phyloP scores from a whole-genome alignment of 768 basidiomycete species.

The Boletus rex-veris region DNA sequence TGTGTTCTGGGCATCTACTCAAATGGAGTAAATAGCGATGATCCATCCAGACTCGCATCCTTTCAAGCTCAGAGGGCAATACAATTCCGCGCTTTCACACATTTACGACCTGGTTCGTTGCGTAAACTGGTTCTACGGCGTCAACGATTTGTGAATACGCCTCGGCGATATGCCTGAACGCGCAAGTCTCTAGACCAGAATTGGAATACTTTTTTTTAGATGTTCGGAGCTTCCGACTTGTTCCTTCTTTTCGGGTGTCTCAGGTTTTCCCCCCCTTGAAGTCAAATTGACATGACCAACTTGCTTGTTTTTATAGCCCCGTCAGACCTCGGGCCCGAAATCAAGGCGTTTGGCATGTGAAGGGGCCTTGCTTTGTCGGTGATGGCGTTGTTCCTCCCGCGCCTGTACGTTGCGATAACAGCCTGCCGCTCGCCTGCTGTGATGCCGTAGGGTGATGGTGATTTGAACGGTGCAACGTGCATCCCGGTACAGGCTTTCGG shows the following conservation, averaged over 20 bases:
- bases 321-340: conserved; percentile 10
- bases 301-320: neutral
- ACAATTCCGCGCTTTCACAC: neutral
- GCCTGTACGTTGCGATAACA: neutral
- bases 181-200: conserved; percentile 1
- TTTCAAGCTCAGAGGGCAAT: neutral
- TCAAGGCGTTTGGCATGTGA: neutral
- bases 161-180: conserved; percentile 16
- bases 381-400: neutral
- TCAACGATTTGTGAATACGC: conserved; percentile 1
- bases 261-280: conserved; percentile 1
- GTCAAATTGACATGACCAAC: neutral
- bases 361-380: neutral
- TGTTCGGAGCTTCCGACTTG: neutral
- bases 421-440: conserved; percentile 3
- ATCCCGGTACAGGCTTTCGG: conserved; percentile 7
- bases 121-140: conserved; percentile 5
- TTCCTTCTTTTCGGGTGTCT: neutral
- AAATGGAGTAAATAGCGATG: conserved; percentile 9
- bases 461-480: conserved; percentile 2
- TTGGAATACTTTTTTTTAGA: conserved; percentile 6
- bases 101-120: conserved; percentile 1
- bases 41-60: neutral
- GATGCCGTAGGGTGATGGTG: conserved; percentile 2
- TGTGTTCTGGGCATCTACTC: neutral